Percentiles rank a stretch among this genome's conserved stretches.
Conservation (phyloP, 352 stramenopile genomes). For the Globisporangium recalcitrans region DNA sequence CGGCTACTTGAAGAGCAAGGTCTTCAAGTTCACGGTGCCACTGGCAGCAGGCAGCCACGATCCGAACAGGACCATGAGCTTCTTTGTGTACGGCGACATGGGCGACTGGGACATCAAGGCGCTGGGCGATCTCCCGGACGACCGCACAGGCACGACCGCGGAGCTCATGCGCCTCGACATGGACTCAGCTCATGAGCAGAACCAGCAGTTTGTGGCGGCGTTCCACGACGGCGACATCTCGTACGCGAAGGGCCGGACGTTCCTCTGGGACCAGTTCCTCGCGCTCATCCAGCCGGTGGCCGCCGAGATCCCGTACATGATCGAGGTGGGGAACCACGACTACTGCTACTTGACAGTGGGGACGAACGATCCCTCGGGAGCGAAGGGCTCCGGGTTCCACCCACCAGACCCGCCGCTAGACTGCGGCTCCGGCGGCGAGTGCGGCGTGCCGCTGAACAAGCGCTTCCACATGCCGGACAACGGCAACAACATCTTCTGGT, state of each 20-base stretch:
- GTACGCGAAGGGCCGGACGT: background rate
- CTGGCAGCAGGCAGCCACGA: background rate
- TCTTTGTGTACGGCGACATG: background rate
- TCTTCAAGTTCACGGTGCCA: background rate
- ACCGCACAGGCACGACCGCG: background rate
- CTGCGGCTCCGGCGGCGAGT: background rate
- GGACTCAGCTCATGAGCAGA: background rate
- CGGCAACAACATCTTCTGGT: background rate
- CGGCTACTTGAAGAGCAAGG: background rate
- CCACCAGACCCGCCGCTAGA: background rate
- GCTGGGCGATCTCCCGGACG: background rate
- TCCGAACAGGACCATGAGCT: background rate
- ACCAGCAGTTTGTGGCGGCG: background rate
- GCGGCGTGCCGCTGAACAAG: background rate
- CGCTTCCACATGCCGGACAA: conserved; percentile 5
- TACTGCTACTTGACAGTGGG: background rate
- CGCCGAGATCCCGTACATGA: background rate
- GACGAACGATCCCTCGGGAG: background rate
- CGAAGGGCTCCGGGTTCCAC: background rate
- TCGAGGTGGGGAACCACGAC: background rate
- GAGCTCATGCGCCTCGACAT: background rate
- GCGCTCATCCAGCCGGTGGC: background rate
- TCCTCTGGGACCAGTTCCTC: background rate
- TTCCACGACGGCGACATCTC: background rate
- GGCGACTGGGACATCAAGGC: conserved; percentile 12